Percentiles rank a stretch among this genome's conserved stretches.
phyloP scores from a whole-genome alignment of 805 yeast species.

The Debaryomyces castellii region DNA sequence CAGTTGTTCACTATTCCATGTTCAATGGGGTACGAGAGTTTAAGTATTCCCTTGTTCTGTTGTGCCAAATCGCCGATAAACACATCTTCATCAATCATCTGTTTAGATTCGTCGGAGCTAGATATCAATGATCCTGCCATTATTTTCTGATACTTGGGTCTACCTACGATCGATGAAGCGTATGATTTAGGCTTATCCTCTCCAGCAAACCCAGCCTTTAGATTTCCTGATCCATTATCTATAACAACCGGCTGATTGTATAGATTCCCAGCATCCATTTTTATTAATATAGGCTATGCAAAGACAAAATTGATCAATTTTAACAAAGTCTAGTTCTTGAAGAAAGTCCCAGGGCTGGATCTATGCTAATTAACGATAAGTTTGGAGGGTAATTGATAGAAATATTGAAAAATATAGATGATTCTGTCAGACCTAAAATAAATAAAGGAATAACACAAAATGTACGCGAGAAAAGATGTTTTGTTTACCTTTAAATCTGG shows the following conservation, averaged over 20 bases:
- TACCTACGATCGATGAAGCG: constrained; percentile 69
- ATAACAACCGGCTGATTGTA: constrained; percentile 48
- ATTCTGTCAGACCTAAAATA: too few species aligned
- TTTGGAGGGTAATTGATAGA: too few species aligned
- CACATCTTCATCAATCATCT: constrained; percentile 60
- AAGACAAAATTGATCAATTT: background rate
- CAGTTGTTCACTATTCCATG: constrained; percentile 99
- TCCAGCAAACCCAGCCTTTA: constrained; percentile 92
- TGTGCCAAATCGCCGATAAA: constrained; percentile 80
- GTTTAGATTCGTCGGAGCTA: constrained; percentile 5
- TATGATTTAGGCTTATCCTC: constrained; percentile 74
- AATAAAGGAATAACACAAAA: background rate
- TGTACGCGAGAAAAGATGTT: background rate
- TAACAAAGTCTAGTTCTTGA: too few species aligned
- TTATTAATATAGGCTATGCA: background rate
- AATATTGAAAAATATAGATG: too few species aligned
- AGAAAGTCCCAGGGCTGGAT: too few species aligned
- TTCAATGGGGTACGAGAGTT: constrained; percentile 66
- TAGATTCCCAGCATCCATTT: constrained; percentile 17
- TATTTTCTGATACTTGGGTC: constrained; percentile 78
- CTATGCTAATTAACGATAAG: too few species aligned
- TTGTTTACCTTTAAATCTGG: background rate
- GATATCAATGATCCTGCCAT: constrained; percentile 55
- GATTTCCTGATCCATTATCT: constrained; percentile 72
- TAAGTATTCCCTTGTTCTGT: constrained; percentile 72